phyloP scores from a whole-genome alignment of 257 asterid genomes.

The Nicotiana attenuata region DNA sequence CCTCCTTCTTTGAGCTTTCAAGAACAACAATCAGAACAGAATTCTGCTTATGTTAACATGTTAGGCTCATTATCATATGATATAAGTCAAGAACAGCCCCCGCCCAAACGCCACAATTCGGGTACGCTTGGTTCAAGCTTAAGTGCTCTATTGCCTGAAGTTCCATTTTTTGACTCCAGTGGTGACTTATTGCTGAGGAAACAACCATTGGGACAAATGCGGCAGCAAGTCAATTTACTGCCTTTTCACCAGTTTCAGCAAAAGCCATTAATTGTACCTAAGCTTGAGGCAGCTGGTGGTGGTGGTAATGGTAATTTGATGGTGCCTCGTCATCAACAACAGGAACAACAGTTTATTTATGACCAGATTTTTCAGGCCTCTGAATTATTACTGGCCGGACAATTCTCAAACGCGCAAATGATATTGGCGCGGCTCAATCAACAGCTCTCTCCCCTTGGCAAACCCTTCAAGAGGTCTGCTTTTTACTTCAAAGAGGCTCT shows the following conservation, averaged over 20 bases:
- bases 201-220: slow-evolving; percentile 12
- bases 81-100: slow-evolving; percentile 26
- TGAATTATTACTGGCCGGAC: slow-evolving; percentile 39
- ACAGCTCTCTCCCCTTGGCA: slow-evolving; percentile 33
- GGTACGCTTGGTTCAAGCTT: slow-evolving; percentile 10
- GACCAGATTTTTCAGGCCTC: slow-evolving; percentile 43
- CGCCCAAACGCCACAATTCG: slow-evolving; percentile 29
- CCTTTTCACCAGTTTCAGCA: slow-evolving; percentile 14
- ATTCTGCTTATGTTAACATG: slow-evolving; percentile 15
- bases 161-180: slow-evolving; percentile 21
- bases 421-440: slow-evolving; percentile 69
- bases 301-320: slow-evolving; percentile 11
- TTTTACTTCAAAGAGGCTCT: slow-evolving; percentile 44
- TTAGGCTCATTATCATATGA: slow-evolving; percentile 10
- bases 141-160: slow-evolving; percentile 10
- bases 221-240: background rate
- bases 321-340: slow-evolving; percentile 13
- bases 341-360: slow-evolving; percentile 27
- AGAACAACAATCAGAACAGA: slow-evolving; percentile 17
- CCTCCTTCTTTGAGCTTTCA: background rate
- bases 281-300: slow-evolving; percentile 30
- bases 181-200: slow-evolving; percentile 13
- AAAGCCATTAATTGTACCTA: slow-evolving; percentile 27
- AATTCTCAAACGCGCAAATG: slow-evolving; percentile 47
- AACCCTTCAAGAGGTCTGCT: slow-evolving; percentile 44